Percentiles rank a stretch among this genome's conserved stretches.
These are phyloP conservation scores for Penicillium sp. DNA, from an alignment of 2,329 filamentous ascomycete genomes.

Conservation along the genomic window DNA sequence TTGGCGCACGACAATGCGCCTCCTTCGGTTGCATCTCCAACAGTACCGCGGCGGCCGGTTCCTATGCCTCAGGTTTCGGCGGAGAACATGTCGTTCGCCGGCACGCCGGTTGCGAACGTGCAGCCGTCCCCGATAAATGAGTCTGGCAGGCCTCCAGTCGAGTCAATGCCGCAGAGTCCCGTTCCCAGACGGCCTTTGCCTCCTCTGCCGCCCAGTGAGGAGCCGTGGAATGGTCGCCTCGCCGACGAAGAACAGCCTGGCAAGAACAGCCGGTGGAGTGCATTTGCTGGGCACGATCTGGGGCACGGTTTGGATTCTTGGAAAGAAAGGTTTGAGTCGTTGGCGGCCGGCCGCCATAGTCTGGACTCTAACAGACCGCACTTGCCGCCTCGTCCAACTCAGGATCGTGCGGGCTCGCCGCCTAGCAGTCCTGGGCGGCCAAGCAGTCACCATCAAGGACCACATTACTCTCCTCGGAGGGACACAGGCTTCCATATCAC, in stretches of 20 bases:
- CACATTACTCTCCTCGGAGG: conserved; percentile 10
- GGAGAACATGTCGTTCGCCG: conserved; percentile 22
- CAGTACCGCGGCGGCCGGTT: conserved; percentile 21
- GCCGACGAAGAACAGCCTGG: conserved; percentile 7
- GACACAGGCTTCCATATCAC: conserved; percentile 47
- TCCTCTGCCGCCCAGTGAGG: conserved; percentile 26
- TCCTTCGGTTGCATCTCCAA: conserved; percentile 17
- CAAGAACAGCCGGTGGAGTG: conserved; percentile 31
- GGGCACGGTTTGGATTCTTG: conserved; percentile 18
- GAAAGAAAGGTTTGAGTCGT: conserved; percentile 26
- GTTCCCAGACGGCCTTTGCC: conserved; percentile 29
- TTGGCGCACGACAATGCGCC: conserved; percentile 11
- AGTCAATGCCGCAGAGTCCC: conserved; percentile 4
- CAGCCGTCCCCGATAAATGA: conserved; percentile 4
- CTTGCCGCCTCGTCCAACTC: conserved; percentile 24
- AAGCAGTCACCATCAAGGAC: conserved; percentile 18
- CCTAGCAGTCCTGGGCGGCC: conserved; percentile 31
- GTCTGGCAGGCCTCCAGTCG: not conserved
- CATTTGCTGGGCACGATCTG: conserved; percentile 26
- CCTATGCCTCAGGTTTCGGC: conserved; percentile 19
- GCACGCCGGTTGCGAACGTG: conserved; percentile 14
- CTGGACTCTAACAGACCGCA: conserved; percentile 29
- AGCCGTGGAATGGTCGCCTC: conserved; percentile 10
- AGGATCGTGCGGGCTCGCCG: conserved; percentile 19
- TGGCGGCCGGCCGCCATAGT: conserved; percentile 28